A percentile compares a stretch with the other conserved stretches of the same genome.
Conservation (phyloP, 1,284 basidiomycete species). For the Pseudozyma tsukubaensis region DNA sequence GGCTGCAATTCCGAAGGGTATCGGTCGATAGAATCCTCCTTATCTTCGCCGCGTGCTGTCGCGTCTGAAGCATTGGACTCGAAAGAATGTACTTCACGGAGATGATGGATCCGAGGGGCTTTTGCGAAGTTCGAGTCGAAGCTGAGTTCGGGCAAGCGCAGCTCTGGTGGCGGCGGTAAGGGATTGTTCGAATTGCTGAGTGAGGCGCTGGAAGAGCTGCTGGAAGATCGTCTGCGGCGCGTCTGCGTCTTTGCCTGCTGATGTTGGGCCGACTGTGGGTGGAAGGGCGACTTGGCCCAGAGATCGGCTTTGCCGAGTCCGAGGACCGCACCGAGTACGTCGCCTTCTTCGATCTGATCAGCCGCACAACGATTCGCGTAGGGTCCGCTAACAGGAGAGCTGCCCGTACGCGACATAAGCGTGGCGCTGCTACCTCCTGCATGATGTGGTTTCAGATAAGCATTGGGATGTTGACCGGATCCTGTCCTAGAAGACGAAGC, state of each 20-base stretch:
- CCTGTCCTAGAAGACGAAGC: slow-evolving; percentile 6
- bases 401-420: slow-evolving; percentile 38
- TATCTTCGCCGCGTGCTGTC: slow-evolving; percentile 33
- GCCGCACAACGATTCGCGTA: slow-evolving; percentile 27
- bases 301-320: slow-evolving; percentile 48
- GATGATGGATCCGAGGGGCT: slow-evolving; percentile 36
- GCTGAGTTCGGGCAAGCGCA: slow-evolving; percentile 38
- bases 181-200: background rate
- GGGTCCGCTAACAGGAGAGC: slow-evolving; percentile 38
- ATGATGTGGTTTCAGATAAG: slow-evolving; percentile 7
- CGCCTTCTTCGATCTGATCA: slow-evolving; percentile 52
- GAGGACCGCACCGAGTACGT: slow-evolving; percentile 62
- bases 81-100: slow-evolving; percentile 50
- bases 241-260: background rate
- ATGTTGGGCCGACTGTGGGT: slow-evolving; percentile 1
- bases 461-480: background rate
- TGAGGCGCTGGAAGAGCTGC: slow-evolving; percentile 22
- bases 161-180: slow-evolving; percentile 12
- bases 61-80: slow-evolving; percentile 42
- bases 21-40: slow-evolving; percentile 6
- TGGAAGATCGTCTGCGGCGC: slow-evolving; percentile 21
- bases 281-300: slow-evolving; percentile 19
- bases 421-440: background rate
- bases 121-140: slow-evolving; percentile 22
- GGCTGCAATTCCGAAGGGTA: slow-evolving; percentile 32